phyloP scores from a whole-genome alignment of 164 flowering plant species.

The Echeveria elegans region DNA sequence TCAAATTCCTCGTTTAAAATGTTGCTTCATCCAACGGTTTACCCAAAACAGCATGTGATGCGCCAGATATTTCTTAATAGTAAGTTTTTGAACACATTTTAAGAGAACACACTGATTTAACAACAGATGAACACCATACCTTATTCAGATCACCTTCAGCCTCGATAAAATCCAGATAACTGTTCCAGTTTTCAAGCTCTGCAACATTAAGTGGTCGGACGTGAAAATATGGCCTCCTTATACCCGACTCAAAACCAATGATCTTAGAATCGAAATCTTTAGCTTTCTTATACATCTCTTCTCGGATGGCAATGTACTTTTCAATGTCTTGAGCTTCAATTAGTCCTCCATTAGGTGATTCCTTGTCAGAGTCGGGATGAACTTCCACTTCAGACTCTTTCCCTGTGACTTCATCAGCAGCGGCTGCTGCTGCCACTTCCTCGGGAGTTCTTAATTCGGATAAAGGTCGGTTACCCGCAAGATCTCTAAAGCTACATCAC shows the following conservation, averaged over 20 bases:
- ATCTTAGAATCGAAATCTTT: constrained; percentile 98
- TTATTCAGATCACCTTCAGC: constrained; percentile 71
- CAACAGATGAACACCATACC: constrained; percentile 42
- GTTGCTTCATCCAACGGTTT: constrained; percentile 87
- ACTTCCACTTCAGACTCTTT: constrained; percentile 41
- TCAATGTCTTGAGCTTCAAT: constrained; percentile 92
- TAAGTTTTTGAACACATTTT: constrained; percentile 63
- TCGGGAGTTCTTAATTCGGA: constrained; percentile 41
- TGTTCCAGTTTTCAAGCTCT: constrained; percentile 98
- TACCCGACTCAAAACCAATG: constrained; percentile 91
- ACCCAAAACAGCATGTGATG: constrained; percentile 69
- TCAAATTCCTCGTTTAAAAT: constrained; percentile 77
- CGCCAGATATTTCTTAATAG: constrained; percentile 85
- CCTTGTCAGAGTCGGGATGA: constrained; percentile 44
- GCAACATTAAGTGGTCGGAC: constrained; percentile 76
- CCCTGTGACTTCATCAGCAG: not conserved
- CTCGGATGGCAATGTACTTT: constrained; percentile 86
- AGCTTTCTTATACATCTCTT: constrained; percentile 91
- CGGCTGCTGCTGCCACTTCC: constrained; percentile 4
- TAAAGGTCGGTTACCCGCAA: constrained; percentile 52
- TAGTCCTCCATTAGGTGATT: constrained; percentile 58
- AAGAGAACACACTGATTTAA: constrained; percentile 30
- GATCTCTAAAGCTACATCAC: constrained; percentile 5
- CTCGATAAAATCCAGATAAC: constrained; percentile 90
- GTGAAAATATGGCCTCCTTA: constrained; percentile 98